Evolutionary conservation across 306 rosid species (phyloP).

Genomic region (Begonia peltatifolia): DNA sequence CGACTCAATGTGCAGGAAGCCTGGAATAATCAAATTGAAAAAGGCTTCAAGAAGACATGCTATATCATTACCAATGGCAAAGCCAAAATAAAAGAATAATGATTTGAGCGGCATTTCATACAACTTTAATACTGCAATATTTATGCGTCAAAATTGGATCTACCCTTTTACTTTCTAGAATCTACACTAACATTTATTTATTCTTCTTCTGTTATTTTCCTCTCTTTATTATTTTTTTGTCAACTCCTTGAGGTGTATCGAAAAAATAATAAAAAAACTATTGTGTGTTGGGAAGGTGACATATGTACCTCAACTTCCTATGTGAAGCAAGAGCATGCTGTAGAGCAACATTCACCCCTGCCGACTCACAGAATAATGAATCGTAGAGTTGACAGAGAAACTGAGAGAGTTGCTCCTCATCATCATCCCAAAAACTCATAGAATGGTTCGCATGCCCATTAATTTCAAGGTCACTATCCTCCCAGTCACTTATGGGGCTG

Average conservation of each 20-base stretch:
- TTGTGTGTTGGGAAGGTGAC: constrained; percentile 60
- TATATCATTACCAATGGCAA: too few relatives aligned
- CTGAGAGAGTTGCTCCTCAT: constrained; percentile 76
- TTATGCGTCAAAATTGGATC: neutral
- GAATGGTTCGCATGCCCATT: constrained; percentile 15
- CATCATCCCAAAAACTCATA: constrained; percentile 42
- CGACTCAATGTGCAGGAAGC: too few relatives aligned
- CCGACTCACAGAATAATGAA: constrained; percentile 64
- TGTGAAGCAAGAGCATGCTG: constrained; percentile 70
- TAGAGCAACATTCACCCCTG: constrained; percentile 52
- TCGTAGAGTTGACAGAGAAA: constrained; percentile 71
- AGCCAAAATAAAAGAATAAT: too few relatives aligned
- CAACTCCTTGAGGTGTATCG: neutral
- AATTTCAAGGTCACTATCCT: constrained; percentile 72
- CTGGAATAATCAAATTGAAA: too few relatives aligned
- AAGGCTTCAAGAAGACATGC: too few relatives aligned
- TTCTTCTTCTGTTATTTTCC: constrained; percentile 6
- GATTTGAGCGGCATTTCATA: too few relatives aligned
- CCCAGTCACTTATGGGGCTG: constrained; percentile 95
- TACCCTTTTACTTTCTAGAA: constrained; percentile 5
- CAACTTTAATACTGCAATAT: too few relatives aligned
- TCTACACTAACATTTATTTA: neutral
- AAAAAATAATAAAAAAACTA: constrained; percentile 18
- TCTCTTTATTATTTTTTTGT: constrained; percentile 7
- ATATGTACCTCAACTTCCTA: constrained; percentile 67